Base-by-base conservation (phyloP, 306 rosid genomes). In the Fragaria iinumae region DNA sequence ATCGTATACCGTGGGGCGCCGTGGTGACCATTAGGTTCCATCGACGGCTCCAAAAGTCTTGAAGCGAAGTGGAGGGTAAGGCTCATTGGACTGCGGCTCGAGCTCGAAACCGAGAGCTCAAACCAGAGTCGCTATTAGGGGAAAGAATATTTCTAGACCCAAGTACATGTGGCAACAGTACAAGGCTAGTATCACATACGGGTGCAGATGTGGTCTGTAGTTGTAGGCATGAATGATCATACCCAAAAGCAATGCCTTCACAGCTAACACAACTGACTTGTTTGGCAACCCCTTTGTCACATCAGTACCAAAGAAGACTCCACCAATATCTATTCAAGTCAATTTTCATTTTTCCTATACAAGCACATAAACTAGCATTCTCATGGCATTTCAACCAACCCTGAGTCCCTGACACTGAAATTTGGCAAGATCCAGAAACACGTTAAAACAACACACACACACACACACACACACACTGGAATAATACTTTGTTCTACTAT, bases 11-110 rank as follows among this genome's bases (percentile, higher is more conserved):
- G 84, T 57, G 8, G 85, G 88, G 8, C n/a, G n/a, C n/a, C n/a
- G n/a, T 63, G 0, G 97, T 62, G 36, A 89, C 92, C 91, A 86
- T 84, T 55, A 93, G 49, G 79, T 85, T 85, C 88, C 88, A 85
- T 29, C 88, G 57, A 20, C 84, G 68, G 2, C 88, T 82, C 88
- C 88, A 85, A 79, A 85, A 85, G 60, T 82, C 86, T 66, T 82
- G 88, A 11, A 82, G 71, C 2, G 88, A 85, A 55, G 81, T 49
- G 13, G 88, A 47, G 23, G 77, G 50, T 81, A 82, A 5, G 88
- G 88, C 69, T 79, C 81, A 53, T 85, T 7, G 47, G 82, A 85
- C 56, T 82, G 88, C 0, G 86, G 80, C 80, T 85, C 86, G 2
- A 85, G 84, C 75, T 85, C 86, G 6, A 83, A 82, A 5, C 88